phyloP scores from a whole-genome alignment of 257 asterid species.

The Solanum etuberosum region DNA sequence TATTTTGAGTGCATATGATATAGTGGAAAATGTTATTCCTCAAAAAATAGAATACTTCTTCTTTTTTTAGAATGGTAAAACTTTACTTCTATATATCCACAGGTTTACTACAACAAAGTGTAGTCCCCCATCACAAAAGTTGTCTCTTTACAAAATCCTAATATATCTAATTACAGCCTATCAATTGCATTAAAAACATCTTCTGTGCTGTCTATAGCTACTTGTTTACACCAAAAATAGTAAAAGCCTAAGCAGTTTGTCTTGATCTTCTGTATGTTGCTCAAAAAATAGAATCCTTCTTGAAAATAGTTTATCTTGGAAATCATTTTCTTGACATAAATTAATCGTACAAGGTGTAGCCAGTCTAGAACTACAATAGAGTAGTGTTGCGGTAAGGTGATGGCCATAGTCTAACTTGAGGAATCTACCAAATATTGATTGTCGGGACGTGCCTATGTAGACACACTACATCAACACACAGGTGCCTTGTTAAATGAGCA shows the following conservation, averaged over 20 bases:
- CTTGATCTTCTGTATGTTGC: neutral
- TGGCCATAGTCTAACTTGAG: neutral
- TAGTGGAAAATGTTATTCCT: neutral
- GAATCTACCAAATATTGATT: neutral
- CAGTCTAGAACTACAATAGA: neutral
- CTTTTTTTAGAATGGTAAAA: too few relatives aligned
- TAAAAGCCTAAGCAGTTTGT: neutral
- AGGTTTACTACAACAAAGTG: too few relatives aligned
- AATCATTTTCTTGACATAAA: neutral
- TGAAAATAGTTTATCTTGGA: neutral
- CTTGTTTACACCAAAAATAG: neutral
- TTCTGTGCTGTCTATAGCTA: too few relatives aligned
- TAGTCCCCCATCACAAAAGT: neutral
- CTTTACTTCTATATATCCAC: too few relatives aligned
- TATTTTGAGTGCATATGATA: neutral
- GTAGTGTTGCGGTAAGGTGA: neutral
- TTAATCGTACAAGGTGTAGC: neutral
- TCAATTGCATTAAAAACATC: too few relatives aligned
- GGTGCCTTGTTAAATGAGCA: neutral
- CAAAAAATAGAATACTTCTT: neutral
- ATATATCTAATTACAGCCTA: too few relatives aligned
- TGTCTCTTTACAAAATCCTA: neutral
- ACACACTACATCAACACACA: neutral
- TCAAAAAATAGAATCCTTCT: neutral
- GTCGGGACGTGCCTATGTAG: neutral